Percentiles rank a stretch among this genome's conserved stretches.
phyloP scores from a whole-genome alignment of 73 alveolate species.

The Uronychia setigera region DNA sequence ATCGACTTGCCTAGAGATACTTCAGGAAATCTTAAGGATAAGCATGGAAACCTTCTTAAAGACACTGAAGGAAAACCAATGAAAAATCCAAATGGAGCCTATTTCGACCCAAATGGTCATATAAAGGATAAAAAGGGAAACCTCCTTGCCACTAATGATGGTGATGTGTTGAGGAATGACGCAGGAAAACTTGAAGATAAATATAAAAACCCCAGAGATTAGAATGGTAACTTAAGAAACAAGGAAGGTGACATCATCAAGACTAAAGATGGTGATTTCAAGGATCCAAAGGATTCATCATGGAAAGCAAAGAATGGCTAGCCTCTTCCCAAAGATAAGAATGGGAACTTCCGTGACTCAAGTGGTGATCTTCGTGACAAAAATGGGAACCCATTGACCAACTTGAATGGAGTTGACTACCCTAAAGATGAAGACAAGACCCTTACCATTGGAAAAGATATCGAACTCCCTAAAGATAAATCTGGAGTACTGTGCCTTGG shows the following conservation, averaged over 20 bases:
- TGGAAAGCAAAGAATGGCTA: not conserved
- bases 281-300: not conserved
- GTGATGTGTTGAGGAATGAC: too few species aligned
- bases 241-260: not conserved
- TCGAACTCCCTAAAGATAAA: not conserved
- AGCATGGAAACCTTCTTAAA: too few species aligned
- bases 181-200: too few species aligned
- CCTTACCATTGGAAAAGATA: not conserved
- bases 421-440: not conserved
- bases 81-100: too few species aligned
- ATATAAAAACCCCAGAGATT: too few species aligned
- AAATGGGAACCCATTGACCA: not conserved
- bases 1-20: too few species aligned
- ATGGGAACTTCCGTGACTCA: not conserved
- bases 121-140: too few species aligned
- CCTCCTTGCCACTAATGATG: too few species aligned
- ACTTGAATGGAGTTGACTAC: not conserved
- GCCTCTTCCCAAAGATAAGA: not conserved
- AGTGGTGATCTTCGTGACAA: not conserved
- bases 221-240: too few species aligned
- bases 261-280: not conserved
- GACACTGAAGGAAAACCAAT: too few species aligned
- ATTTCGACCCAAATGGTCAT: too few species aligned
- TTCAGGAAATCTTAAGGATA: too few species aligned
- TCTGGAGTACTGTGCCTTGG: not conserved